Percentiles rank a stretch among this genome's conserved stretches.
Evolutionary conservation across 768 basidiomycete genomes (phyloP).

Genomic region (Daedaleopsis nitida): DNA sequence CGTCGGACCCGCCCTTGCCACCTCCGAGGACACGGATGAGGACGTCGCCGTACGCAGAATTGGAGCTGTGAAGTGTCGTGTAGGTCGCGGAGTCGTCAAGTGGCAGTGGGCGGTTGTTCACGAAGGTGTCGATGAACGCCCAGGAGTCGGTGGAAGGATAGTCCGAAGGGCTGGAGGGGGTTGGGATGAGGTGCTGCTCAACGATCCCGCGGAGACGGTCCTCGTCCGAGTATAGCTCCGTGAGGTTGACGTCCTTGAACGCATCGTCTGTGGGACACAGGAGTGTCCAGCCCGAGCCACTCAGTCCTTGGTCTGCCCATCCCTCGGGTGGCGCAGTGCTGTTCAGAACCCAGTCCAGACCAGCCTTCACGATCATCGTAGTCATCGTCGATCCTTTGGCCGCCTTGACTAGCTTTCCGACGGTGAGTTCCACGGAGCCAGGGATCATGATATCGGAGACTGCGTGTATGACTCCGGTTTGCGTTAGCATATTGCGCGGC

Average conservation of each 20-base stretch:
- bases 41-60: conserved; percentile 70
- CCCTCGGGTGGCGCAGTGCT: conserved; percentile 77
- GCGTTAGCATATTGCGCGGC: conserved; percentile 72
- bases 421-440: conserved; percentile 79
- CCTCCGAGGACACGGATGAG: conserved; percentile 65
- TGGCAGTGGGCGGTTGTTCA: conserved; percentile 72
- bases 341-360: conserved; percentile 89
- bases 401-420: conserved; percentile 89
- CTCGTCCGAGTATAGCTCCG: conserved; percentile 60
- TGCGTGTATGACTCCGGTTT: conserved; percentile 90
- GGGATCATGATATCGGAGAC: conserved; percentile 86
- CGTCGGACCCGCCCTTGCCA: conserved; percentile 34
- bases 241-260: conserved; percentile 86
- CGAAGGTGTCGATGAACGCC: conserved; percentile 37
- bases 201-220: conserved; percentile 61
- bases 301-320: conserved; percentile 57
- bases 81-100: conserved; percentile 75
- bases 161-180: conserved; percentile 29
- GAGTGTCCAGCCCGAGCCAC: conserved; percentile 75
- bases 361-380: conserved; percentile 79
- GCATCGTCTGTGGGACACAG: conserved; percentile 92
- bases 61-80: conserved; percentile 70
- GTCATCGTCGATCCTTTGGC: conserved; percentile 90
- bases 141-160: conserved; percentile 29
- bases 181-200: conserved; percentile 75